These are phyloP conservation scores for Aspergillus hortae DNA, from an alignment of 2,329 filamentous ascomycete species.

Conservation along the genomic window DNA sequence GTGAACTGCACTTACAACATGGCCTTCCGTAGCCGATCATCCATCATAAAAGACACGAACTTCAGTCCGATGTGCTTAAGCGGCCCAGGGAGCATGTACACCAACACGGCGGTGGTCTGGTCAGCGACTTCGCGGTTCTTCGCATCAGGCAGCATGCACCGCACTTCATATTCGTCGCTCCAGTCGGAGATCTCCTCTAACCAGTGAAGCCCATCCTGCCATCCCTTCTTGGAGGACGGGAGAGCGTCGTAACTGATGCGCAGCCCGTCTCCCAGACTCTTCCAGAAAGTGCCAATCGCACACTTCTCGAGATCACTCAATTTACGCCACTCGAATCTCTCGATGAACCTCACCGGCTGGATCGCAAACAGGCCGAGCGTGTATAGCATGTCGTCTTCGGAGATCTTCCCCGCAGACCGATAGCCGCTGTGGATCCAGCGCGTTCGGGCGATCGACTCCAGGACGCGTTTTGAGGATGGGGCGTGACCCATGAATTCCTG, in stretches of 20 bases:
- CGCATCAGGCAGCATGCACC: slow-evolving; percentile 53
- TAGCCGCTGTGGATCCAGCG: slow-evolving; percentile 62
- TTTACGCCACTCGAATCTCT: slow-evolving; percentile 66
- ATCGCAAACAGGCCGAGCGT: slow-evolving; percentile 63
- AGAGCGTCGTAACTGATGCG: slow-evolving; percentile 53
- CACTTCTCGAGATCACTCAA: slow-evolving; percentile 66
- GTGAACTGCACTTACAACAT: slow-evolving; percentile 53
- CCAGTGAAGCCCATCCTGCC: slow-evolving; percentile 52
- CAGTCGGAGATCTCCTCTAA: slow-evolving; percentile 50
- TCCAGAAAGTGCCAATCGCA: slow-evolving; percentile 68
- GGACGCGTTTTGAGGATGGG: slow-evolving; percentile 42
- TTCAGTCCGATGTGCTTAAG: slow-evolving; percentile 48
- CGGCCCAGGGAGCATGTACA: slow-evolving; percentile 52
- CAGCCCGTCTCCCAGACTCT: slow-evolving; percentile 67
- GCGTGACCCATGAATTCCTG: slow-evolving; percentile 46
- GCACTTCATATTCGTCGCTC: slow-evolving; percentile 57
- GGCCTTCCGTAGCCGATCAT: slow-evolving; percentile 59
- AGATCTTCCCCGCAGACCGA: slow-evolving; percentile 56
- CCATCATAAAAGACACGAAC: slow-evolving; percentile 59
- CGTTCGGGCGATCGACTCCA: slow-evolving; percentile 58
- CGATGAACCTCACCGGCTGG: slow-evolving; percentile 63
- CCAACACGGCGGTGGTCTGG: slow-evolving; percentile 58
- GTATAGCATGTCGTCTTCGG: slow-evolving; percentile 62
- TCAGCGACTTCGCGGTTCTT: slow-evolving; percentile 53
- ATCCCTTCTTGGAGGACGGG: slow-evolving; percentile 40